Percentiles rank a stretch among this genome's conserved stretches.
These are phyloP conservation scores for Obba rivulosa DNA, from an alignment of 768 basidiomycete species.

Conservation along the genomic window DNA sequence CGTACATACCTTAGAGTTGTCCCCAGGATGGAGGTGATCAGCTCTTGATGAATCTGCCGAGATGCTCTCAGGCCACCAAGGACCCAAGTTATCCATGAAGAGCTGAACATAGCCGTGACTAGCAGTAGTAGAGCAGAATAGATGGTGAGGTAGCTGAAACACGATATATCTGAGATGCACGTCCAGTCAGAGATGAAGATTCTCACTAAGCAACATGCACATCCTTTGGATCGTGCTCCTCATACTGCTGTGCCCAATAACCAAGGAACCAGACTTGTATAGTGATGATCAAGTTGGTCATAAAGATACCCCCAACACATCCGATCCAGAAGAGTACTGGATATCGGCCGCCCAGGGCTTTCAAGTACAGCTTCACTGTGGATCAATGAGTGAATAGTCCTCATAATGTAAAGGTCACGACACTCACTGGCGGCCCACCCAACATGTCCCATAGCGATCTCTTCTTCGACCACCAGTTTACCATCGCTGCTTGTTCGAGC, in stretches of 20 bases:
- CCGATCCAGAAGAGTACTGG: neutral
- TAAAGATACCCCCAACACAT: conserved; percentile 4
- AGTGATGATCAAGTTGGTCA: neutral
- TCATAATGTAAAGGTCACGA: neutral
- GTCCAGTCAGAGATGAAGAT: neutral
- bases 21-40: neutral
- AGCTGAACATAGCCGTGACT: conserved; percentile 10
- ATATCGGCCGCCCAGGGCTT: neutral
- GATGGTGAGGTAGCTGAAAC: conserved; percentile 41
- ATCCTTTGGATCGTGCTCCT: conserved; percentile 24
- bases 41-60: neutral
- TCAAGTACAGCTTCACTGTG: neutral
- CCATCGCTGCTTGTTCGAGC: conserved; percentile 22
- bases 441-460: conserved; percentile 31
- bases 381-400: neutral
- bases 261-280: conserved; percentile 40
- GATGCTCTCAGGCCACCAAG: no score
- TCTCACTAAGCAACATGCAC: conserved; percentile 31
- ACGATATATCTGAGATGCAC: neutral
- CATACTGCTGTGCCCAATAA: conserved; percentile 40
- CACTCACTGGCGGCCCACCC: conserved; percentile 30
- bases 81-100: no score
- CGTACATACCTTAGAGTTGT: conserved; percentile 36
- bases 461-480: conserved; percentile 31
- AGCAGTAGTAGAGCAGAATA: conserved; percentile 35